Conservation (phyloP, 768 basidiomycete genomes). For the Clitopilus passeckerianus region DNA sequence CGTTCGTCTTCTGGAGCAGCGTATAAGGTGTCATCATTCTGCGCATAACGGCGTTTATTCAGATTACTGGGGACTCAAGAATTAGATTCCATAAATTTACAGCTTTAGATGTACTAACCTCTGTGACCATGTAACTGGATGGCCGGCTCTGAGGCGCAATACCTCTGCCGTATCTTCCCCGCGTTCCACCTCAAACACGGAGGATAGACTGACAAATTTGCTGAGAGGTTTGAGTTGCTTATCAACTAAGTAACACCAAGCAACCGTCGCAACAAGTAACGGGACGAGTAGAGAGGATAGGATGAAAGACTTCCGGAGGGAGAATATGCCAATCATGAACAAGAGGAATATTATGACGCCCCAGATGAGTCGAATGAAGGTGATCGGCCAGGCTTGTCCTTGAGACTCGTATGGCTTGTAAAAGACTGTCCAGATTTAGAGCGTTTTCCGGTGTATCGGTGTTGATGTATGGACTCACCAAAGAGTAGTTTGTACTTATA, state of each 20-base stretch:
- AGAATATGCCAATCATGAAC: slow-evolving; percentile 97
- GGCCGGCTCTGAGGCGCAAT: slow-evolving; percentile 66
- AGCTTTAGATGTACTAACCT: slow-evolving; percentile 43
- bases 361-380: slow-evolving; percentile 89
- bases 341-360: slow-evolving; percentile 89
- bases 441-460: background rate
- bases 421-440: slow-evolving; percentile 56
- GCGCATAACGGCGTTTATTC: slow-evolving; percentile 82
- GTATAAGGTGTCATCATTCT: slow-evolving; percentile 92
- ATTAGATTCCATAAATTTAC: slow-evolving; percentile 1
- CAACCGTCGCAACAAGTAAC: slow-evolving; percentile 65
- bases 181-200: slow-evolving; percentile 83
- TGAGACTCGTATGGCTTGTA: slow-evolving; percentile 98
- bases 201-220: slow-evolving; percentile 79
- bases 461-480: slow-evolving; percentile 44
- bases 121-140: slow-evolving; percentile 86
- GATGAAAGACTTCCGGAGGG: slow-evolving; percentile 43
- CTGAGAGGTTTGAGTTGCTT: slow-evolving; percentile 67
- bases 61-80: slow-evolving; percentile 52
- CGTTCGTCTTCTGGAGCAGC: slow-evolving; percentile 92
- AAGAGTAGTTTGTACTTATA: slow-evolving; percentile 98
- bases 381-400: slow-evolving; percentile 97
- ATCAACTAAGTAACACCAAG: slow-evolving; percentile 80
- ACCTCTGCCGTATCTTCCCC: slow-evolving; percentile 86
- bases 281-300: slow-evolving; percentile 62